Conservation (phyloP, 106 monocot species). For the Dactylorhiza incarnata region DNA sequence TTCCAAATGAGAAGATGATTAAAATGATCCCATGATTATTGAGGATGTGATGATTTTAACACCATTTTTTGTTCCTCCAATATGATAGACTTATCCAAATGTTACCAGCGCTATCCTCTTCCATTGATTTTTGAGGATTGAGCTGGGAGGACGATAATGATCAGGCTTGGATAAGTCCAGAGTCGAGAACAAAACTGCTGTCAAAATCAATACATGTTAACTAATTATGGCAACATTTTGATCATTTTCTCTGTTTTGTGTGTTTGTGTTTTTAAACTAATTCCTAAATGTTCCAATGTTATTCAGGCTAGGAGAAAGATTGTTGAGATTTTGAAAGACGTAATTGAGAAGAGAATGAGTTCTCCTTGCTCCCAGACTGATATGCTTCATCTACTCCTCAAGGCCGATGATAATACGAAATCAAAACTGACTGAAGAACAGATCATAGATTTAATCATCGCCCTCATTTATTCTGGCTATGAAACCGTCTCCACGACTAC, state of each 20-base stretch:
- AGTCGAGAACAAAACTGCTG: no score
- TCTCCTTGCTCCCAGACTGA: constrained; percentile 36
- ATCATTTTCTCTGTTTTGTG: not conserved
- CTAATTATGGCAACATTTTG: not conserved
- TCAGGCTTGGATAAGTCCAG: no score
- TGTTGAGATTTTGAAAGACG: constrained; percentile 37
- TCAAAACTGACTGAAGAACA: constrained; percentile 73
- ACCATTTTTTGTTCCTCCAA: no score
- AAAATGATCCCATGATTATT: no score
- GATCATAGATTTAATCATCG: constrained; percentile 80
- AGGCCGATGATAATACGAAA: constrained; percentile 25
- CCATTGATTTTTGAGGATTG: no score
- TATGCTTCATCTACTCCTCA: constrained; percentile 66
- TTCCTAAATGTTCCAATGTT: not conserved
- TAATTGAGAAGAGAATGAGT: constrained; percentile 51
- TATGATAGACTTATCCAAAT: no score
- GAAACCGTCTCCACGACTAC: constrained; percentile 90
- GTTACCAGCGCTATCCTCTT: no score
- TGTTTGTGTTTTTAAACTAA: not conserved
- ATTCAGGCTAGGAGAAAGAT: constrained; percentile 79
- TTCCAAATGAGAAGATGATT: not conserved
- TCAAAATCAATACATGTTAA: not conserved
- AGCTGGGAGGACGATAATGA: no score
- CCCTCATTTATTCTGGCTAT: constrained; percentile 81
- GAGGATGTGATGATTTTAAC: no score